Percentiles rank a stretch among this genome's conserved stretches.
These are phyloP conservation scores for Globisporangium camurandrum DNA, from an alignment of 352 stramenopile species.

Conservation along the genomic window DNA sequence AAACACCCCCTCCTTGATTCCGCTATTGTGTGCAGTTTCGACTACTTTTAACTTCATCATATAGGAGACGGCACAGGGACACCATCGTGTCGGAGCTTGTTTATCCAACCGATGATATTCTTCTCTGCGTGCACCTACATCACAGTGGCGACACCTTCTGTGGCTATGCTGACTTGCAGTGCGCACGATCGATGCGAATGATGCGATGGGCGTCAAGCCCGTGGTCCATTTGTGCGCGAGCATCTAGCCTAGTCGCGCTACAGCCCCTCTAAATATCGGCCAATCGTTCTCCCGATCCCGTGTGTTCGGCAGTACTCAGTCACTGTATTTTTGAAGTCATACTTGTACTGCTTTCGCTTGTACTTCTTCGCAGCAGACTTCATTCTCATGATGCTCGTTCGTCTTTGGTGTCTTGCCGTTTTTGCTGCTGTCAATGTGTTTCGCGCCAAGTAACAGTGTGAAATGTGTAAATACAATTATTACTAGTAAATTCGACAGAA, in stretches of 20 bases:
- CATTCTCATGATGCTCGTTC: too few species aligned
- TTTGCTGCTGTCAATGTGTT: too few species aligned
- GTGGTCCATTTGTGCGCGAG: constrained; percentile 7
- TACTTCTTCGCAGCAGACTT: too few species aligned
- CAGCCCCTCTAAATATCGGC: neutral
- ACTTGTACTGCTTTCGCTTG: too few species aligned
- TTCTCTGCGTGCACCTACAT: neutral
- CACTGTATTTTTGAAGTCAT: too few species aligned
- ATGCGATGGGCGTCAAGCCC: neutral
- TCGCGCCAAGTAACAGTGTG: too few species aligned
- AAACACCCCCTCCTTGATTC: neutral
- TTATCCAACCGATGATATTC: constrained; percentile 5
- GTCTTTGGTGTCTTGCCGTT: too few species aligned
- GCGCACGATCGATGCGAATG: too few species aligned
- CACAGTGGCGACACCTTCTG: neutral
- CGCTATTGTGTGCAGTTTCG: neutral
- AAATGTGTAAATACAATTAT: too few species aligned
- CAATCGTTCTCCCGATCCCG: too few species aligned
- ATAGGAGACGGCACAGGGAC: neutral
- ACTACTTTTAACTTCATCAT: constrained; percentile 2
- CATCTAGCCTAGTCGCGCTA: neutral
- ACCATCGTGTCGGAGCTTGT: constrained; percentile 4
- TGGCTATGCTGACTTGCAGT: constrained; percentile 1
- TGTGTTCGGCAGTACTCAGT: too few species aligned
- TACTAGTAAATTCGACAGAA: too few species aligned